Percentiles rank a stretch among this genome's conserved stretches.
Evolutionary conservation across 768 basidiomycete genomes (phyloP).

Genomic region (Amanita muscaria): DNA sequence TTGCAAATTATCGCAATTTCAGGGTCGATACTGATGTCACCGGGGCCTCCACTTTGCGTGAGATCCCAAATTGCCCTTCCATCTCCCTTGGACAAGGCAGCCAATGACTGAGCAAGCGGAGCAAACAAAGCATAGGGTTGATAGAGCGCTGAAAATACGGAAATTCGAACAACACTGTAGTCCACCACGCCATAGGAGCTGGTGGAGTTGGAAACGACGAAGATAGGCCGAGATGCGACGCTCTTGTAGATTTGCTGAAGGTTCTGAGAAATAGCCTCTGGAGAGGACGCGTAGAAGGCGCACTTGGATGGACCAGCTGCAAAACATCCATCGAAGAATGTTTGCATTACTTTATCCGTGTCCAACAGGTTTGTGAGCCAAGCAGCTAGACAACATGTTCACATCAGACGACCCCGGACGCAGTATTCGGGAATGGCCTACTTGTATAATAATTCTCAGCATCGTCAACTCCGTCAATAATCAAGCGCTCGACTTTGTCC

Average conservation of each 20-base stretch:
- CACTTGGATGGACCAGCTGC: conserved; percentile 28
- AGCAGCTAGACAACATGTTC: conserved; percentile 15
- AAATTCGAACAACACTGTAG: conserved; percentile 20
- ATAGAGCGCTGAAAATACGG: conserved; percentile 27
- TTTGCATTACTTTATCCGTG: conserved; percentile 26
- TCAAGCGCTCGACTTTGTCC: conserved; percentile 27
- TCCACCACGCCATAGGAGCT: conserved; percentile 30
- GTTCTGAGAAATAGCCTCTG: conserved; percentile 25
- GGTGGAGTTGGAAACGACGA: conserved; percentile 18
- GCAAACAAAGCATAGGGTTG: conserved; percentile 26
- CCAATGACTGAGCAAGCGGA: conserved; percentile 25
- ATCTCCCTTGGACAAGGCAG: conserved; percentile 26
- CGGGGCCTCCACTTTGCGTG: background rate
- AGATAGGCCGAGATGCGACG: conserved; percentile 19
- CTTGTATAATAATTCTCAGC: conserved; percentile 31
- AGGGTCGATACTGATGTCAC: background rate
- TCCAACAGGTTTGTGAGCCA: conserved; percentile 29
- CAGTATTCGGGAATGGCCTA: conserved; percentile 11
- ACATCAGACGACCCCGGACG: background rate
- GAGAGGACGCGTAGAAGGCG: conserved; percentile 29
- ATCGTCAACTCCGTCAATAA: conserved; percentile 34
- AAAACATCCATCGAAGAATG: conserved; percentile 29
- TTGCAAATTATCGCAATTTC: conserved; percentile 22
- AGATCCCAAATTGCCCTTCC: conserved; percentile 19
- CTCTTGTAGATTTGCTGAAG: conserved; percentile 23